Evolutionary conservation across 345 rosid species (phyloP).

Genomic region (Hibiscus mutabilis): DNA sequence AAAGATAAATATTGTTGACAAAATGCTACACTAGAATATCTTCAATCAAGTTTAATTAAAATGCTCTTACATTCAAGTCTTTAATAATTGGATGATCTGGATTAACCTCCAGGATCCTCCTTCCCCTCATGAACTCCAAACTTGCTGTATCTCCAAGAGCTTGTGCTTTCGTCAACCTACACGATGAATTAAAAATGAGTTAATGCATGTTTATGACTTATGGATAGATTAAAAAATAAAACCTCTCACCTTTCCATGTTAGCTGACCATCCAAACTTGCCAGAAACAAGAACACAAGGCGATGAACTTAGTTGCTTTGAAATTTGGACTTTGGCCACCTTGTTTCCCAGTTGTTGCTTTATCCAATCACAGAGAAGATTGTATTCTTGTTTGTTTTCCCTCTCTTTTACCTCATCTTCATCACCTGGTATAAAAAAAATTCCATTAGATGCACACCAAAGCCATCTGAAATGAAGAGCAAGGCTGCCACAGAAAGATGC

Average conservation of each 20-base stretch:
- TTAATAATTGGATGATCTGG: conserved; percentile 86
- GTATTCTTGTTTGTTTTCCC: conserved; percentile 73
- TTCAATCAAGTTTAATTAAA: not conserved
- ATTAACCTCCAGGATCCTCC: conserved; percentile 84
- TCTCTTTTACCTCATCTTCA: conserved; percentile 89
- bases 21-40: not conserved
- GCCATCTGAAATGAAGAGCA: not conserved
- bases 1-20: not conserved
- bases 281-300: conserved; percentile 96
- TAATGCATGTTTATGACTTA: not conserved
- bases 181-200: conserved; percentile 9
- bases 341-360: conserved; percentile 93
- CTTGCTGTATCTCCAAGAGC: conserved; percentile 92
- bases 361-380: conserved; percentile 89
- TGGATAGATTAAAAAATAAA: not conserved
- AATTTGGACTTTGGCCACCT: conserved; percentile 92
- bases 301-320: conserved; percentile 91
- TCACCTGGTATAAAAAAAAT: conserved; percentile 45
- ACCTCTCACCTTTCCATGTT: conserved; percentile 87
- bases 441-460: conserved; percentile 9
- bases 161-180: conserved; percentile 96
- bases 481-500: not conserved
- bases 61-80: conserved; percentile 68
- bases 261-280: conserved; percentile 96
- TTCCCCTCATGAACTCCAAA: conserved; percentile 96